Base-by-base conservation (phyloP, 2,329 filamentous ascomycete genomes). In the Botryotinia narcissicola region DNA sequence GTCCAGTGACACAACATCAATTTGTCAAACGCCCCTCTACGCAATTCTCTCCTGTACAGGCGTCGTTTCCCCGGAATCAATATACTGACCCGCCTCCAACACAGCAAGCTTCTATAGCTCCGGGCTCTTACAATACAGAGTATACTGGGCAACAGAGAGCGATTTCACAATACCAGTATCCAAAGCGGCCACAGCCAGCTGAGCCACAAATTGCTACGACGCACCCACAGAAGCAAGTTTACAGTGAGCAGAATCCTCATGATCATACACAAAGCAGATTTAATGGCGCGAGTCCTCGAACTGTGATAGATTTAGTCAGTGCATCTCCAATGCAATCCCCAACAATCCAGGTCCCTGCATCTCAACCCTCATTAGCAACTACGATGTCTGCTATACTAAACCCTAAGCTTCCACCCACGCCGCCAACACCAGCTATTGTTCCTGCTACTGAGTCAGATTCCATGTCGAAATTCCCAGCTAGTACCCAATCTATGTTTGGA, bases 381-480 rank as follows among this genome's bases (percentile, higher is more conserved):
- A 44, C 25, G 10, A 54, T 68, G 48, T n/a, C 66, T n/a, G 40
- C 48, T 57, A 68, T 68, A 42, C 37, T 68, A n/a, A 68, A 68
- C 35, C n/a, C 37, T n/a, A 68, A 35, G 12, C 48, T 68, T 20
- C 48, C 66, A 6, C 48, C 48, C 22, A 68, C 66, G 14, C 66
- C 66, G 29, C 66, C 48, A 68, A 68, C 66, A 54, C 35, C 66
- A 20, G 66, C 48, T 32, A n/a, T 16, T 1, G 8, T 25, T 32
- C 25, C 25, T 16, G n/a, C 54, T 7, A 25, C 35, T 14, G 44
- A n/a, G 12, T 29, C 44, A 25, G 40, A 63, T 46, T 32, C 22
- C 14, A 35, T 35, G 40, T 70, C 59, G 7, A 29, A 44, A 25
- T 35, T 48, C 6, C 25, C 64, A 18, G 4, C 35, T 12, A 6